These are phyloP conservation scores for Ceratocystis ficicola DNA, from an alignment of 2,329 filamentous ascomycete species.

Conservation along the genomic window DNA sequence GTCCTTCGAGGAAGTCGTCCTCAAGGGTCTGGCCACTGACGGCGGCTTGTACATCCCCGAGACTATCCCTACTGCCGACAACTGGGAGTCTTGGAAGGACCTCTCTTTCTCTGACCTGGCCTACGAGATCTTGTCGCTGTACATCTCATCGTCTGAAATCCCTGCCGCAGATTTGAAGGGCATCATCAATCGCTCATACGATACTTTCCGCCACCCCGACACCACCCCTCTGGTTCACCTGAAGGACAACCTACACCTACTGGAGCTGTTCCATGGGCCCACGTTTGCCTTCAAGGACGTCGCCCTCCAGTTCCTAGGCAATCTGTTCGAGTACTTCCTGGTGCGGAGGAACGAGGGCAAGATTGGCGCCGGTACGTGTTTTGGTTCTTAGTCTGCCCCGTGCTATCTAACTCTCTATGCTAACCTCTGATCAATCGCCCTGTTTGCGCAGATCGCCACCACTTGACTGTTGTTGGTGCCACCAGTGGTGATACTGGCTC, in stretches of 20 bases:
- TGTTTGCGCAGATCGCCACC: constrained; percentile 48
- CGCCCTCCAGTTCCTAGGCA: constrained; percentile 77
- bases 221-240: constrained; percentile 71
- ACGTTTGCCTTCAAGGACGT: constrained; percentile 95
- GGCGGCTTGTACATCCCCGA: constrained; percentile 85
- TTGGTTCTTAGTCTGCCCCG: neutral
- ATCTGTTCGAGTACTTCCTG: constrained; percentile 84
- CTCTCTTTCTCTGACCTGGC: constrained; percentile 72
- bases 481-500: constrained; percentile 86
- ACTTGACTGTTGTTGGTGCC: constrained; percentile 75
- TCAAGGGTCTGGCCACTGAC: constrained; percentile 77
- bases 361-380: constrained; percentile 39
- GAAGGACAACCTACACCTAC: constrained; percentile 65
- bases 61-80: constrained; percentile 52
- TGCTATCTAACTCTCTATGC: neutral
- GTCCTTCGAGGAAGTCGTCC: constrained; percentile 80
- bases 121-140: constrained; percentile 73
- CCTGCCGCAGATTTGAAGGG: constrained; percentile 64
- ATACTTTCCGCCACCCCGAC: constrained; percentile 70
- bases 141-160: constrained; percentile 75
- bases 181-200: constrained; percentile 76
- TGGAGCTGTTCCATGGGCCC: constrained; percentile 93
- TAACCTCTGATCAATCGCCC: constrained; percentile 24
- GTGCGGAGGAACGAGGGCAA: constrained; percentile 60
- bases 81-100: constrained; percentile 65